Evolutionary conservation across 768 basidiomycete species (phyloP), one percentile per base, ranked within the genome.

Genomic region (Mycena sanguinolenta): DNA sequence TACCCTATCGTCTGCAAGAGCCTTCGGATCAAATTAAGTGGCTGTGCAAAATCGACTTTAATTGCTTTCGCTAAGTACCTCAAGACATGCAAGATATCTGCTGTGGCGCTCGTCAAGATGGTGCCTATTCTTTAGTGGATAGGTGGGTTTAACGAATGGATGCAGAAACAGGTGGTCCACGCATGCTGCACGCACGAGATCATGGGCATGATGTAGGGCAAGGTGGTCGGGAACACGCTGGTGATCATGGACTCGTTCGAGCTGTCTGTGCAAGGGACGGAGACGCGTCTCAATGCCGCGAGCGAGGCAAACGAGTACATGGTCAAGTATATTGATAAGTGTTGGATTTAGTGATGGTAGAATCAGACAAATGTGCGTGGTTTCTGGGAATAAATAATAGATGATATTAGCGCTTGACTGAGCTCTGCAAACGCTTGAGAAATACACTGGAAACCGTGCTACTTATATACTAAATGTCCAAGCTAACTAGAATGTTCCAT

Each of bases 121-220:
- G 92, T 93, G 74, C 5, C 16, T 39, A 17, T 39, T 39, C 3
- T 39, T 39, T 6, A 6, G 36, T 38, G 14, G 14, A 14, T 7
- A 6, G 36, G 42, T 44, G 42, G 16, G 49, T 27, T 27, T 13
- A n/a, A 50, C 19, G 25, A 13, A 50, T 5, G 49, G 2, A 38
- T 17, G 42, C 12, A 8, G n/a, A 13, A 27, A 10, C 82, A 99
- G 97, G 93, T 99, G 72, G 98, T 98, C 79, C 97, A 98, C 79
- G 97, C 97, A 34, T 91, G 97, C 59, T 98, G 7, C 93, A n/a
- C 94, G 67, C 95, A 98, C 84, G 97, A 99, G 82, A 98, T 99
- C 78, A 99, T 99, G 97, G 97, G 97, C 13, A 88, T 99, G 36
- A 98, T 99, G 96, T 96, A 98, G 81, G 97, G 97, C 65, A 97